A percentile compares a stretch with the other conserved stretches of the same genome.
Evolutionary conservation across 805 yeast species (phyloP).

Genomic region (Cyberlindnera euphorbiiphila): DNA sequence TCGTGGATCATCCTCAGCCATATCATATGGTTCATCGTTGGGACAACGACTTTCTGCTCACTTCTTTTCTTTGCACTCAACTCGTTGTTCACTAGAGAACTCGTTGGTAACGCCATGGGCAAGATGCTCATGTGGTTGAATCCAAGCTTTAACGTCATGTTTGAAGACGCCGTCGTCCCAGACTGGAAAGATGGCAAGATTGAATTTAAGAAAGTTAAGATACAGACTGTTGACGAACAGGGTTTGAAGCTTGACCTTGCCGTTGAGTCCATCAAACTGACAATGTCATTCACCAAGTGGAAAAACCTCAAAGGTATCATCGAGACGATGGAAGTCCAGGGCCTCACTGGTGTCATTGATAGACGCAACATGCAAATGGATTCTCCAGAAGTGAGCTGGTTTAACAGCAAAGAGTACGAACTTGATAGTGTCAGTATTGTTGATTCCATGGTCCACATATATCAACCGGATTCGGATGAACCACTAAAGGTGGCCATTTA

Average conservation of each 20-base stretch:
- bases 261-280: conserved; percentile 74
- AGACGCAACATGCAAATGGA: conserved; percentile 36
- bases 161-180: conserved; percentile 88
- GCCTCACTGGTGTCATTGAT: conserved; percentile 81
- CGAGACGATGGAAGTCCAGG: conserved; percentile 72
- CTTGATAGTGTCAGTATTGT: conserved; percentile 42
- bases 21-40: conserved; percentile 69
- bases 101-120: conserved; percentile 78
- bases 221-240: conserved; percentile 62
- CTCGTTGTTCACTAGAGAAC: conserved; percentile 84
- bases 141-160: conserved; percentile 74
- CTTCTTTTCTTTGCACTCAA: conserved; percentile 64
- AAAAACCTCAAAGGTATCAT: conserved; percentile 80
- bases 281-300: conserved; percentile 83
- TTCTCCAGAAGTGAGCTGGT: conserved; percentile 29
- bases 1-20: conserved; percentile 91
- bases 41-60: conserved; percentile 89
- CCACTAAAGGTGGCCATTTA: conserved; percentile 49
- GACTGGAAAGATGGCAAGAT: conserved; percentile 88
- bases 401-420: conserved; percentile 36
- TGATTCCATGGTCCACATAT: conserved; percentile 45
- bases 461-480: conserved; percentile 19
- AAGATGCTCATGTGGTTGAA: conserved; percentile 65
- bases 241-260: conserved; percentile 75
- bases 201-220: conserved; percentile 68